Percentiles rank a stretch among this genome's conserved stretches.
Evolutionary conservation across 1,284 basidiomycete species (phyloP).

Genomic region (Megacollybia platyphylla): DNA sequence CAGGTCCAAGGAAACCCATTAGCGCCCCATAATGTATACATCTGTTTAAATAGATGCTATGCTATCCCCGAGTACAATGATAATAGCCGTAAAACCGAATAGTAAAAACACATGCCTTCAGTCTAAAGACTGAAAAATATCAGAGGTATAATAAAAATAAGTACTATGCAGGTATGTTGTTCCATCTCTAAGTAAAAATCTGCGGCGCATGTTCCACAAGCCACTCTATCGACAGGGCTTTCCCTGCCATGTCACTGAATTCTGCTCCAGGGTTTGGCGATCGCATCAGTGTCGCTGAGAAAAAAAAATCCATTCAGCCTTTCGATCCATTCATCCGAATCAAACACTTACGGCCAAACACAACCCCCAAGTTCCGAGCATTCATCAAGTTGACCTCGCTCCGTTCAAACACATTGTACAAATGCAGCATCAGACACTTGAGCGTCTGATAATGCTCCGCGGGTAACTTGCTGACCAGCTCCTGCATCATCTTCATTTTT

Average conservation of each 20-base stretch:
- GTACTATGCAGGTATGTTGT: too few relatives aligned
- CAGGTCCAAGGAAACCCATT: background rate
- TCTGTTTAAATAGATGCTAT: too few relatives aligned
- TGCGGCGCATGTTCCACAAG: conserved; percentile 79
- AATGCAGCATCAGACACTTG: conserved; percentile 73
- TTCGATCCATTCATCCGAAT: conserved; percentile 1
- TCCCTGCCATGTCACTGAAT: conserved; percentile 95
- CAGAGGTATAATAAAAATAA: too few relatives aligned
- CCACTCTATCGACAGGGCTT: conserved; percentile 86
- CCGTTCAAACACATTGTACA: conserved; percentile 65
- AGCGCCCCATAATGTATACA: too few relatives aligned
- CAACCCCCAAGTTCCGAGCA: conserved; percentile 94
- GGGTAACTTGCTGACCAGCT: conserved; percentile 73
- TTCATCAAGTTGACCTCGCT: conserved; percentile 86
- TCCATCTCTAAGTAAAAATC: conserved; percentile 27
- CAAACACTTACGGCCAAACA: conserved; percentile 84
- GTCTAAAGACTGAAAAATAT: too few relatives aligned
- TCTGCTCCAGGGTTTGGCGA: conserved; percentile 80
- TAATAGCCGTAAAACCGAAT: too few relatives aligned
- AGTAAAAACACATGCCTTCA: too few relatives aligned
- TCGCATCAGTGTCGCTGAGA: conserved; percentile 85
- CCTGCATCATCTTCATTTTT: conserved; percentile 53
- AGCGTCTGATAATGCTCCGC: conserved; percentile 83
- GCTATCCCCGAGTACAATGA: too few relatives aligned
- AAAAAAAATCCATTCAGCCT: conserved; percentile 8